Evolutionary conservation across 176 grass and related monocot genomes (phyloP).

Genomic region (Typha latifolia): DNA sequence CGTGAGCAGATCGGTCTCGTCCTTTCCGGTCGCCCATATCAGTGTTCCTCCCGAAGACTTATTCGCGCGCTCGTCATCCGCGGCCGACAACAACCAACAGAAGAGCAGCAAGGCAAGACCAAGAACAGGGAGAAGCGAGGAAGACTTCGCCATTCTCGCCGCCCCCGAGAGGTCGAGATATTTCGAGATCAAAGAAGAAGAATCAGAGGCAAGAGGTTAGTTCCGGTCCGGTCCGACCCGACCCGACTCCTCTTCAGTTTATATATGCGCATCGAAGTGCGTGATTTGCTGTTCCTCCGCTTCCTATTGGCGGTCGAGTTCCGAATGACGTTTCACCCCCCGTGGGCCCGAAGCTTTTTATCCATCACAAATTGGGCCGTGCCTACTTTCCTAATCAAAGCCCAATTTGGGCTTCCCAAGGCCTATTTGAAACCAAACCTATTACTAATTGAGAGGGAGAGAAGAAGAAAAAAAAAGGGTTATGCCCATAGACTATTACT

Average conservation of each 20-base stretch:
- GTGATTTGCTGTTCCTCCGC: constrained; percentile 10
- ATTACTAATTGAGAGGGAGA: too few species aligned
- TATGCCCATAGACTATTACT: too few species aligned
- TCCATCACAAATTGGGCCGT: background rate
- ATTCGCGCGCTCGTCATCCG: constrained; percentile 28
- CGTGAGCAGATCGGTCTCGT: constrained; percentile 28
- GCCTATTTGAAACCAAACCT: too few species aligned
- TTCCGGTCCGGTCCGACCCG: background rate
- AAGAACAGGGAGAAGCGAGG: background rate
- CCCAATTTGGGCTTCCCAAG: too few species aligned
- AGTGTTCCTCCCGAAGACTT: constrained; percentile 21
- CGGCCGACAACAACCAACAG: constrained; percentile 17
- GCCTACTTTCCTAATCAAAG: too few species aligned
- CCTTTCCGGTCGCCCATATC: constrained; percentile 39
- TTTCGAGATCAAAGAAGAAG: background rate
- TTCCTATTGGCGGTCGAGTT: constrained; percentile 21
- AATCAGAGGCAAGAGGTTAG: background rate
- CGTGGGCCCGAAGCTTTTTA: background rate
- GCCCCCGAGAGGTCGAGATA: too few species aligned
- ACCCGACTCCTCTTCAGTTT: background rate
- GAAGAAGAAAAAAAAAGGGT: too few species aligned
- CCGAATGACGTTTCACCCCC: background rate
- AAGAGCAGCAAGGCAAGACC: background rate
- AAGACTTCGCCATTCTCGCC: background rate
- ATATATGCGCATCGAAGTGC: background rate